These are phyloP conservation scores for Nicotiana tomentosiformis DNA, from an alignment of 257 asterid genomes.

Conservation along the genomic window DNA sequence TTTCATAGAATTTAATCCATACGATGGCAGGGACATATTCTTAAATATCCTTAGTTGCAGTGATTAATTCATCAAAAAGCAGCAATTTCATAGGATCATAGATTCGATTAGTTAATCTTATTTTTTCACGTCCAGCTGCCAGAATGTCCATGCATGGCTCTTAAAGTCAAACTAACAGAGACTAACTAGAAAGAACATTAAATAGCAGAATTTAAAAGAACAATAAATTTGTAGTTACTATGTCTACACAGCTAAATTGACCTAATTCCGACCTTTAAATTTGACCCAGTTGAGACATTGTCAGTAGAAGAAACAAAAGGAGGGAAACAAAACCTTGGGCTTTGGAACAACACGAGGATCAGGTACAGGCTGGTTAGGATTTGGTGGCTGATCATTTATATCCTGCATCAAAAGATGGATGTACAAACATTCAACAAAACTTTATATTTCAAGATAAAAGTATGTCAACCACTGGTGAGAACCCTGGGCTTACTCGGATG, in stretches of 20 bases:
- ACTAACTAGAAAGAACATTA: not conserved
- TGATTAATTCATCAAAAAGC: not conserved
- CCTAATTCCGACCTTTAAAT: not conserved
- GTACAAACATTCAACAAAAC: slow-evolving; percentile 4
- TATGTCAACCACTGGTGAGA: slow-evolving; percentile 5
- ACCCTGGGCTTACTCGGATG: slow-evolving; percentile 56
- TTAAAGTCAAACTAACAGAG: not conserved
- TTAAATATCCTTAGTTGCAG: not conserved
- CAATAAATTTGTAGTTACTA: too few species aligned
- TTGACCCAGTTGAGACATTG: not conserved
- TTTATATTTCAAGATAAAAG: not conserved
- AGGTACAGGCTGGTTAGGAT: slow-evolving; percentile 80
- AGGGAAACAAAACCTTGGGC: slow-evolving; percentile 59
- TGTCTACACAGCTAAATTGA: not conserved
- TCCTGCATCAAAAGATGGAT: slow-evolving; percentile 43
- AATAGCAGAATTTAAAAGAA: too few species aligned
- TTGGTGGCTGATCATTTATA: slow-evolving; percentile 86
- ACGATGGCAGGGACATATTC: not conserved
- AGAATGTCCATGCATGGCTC: not conserved
- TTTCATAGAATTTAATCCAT: not conserved
- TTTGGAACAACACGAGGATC: slow-evolving; percentile 62
- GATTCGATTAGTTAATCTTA: not conserved
- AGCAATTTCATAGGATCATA: not conserved
- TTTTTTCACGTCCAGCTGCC: not conserved
- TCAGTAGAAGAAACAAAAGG: not conserved